phyloP scores from a whole-genome alignment of 352 stramenopile genomes.

The Phytophthora brassicae region DNA sequence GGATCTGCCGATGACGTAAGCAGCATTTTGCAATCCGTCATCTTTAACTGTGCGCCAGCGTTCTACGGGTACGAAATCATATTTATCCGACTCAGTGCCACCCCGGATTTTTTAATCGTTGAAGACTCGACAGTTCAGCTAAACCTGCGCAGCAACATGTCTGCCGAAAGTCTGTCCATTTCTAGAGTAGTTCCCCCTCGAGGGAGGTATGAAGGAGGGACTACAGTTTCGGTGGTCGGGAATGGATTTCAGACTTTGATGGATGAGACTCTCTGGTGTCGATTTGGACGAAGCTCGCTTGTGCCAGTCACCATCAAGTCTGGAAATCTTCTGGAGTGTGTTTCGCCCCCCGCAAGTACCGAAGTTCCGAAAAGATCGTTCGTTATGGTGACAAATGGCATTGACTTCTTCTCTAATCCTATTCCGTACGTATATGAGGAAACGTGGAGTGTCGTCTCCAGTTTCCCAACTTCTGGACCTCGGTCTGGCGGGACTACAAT shows the following conservation, averaged over 20 bases:
- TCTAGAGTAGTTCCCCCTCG: slow-evolving; percentile 29
- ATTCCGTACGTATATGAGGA: slow-evolving; percentile 52
- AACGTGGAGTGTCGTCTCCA: slow-evolving; percentile 32
- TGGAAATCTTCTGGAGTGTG: slow-evolving; percentile 45
- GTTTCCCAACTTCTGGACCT: slow-evolving; percentile 32
- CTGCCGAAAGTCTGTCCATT: slow-evolving; percentile 28
- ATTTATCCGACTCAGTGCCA: slow-evolving; percentile 55
- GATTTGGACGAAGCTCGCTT: slow-evolving; percentile 50
- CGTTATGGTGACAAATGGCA: slow-evolving; percentile 58
- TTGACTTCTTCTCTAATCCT: slow-evolving; percentile 63
- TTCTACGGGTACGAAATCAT: slow-evolving; percentile 70
- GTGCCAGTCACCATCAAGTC: slow-evolving; percentile 35
- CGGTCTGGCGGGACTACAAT: slow-evolving; percentile 40
- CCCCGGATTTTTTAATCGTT: slow-evolving; percentile 36
- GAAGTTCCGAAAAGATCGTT: slow-evolving; percentile 34
- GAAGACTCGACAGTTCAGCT: slow-evolving; percentile 55
- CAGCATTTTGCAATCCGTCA: slow-evolving; percentile 42
- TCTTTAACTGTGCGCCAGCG: slow-evolving; percentile 43
- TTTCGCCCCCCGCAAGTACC: slow-evolving; percentile 27
- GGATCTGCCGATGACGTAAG: slow-evolving; percentile 38
- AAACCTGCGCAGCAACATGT: slow-evolving; percentile 33
- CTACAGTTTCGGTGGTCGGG: slow-evolving; percentile 42
- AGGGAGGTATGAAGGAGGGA: slow-evolving; percentile 44
- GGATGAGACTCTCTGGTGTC: slow-evolving; percentile 41
- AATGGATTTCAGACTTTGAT: slow-evolving; percentile 38